Conservation (phyloP, 805 yeast genomes). For the Starmera dryadoides region DNA sequence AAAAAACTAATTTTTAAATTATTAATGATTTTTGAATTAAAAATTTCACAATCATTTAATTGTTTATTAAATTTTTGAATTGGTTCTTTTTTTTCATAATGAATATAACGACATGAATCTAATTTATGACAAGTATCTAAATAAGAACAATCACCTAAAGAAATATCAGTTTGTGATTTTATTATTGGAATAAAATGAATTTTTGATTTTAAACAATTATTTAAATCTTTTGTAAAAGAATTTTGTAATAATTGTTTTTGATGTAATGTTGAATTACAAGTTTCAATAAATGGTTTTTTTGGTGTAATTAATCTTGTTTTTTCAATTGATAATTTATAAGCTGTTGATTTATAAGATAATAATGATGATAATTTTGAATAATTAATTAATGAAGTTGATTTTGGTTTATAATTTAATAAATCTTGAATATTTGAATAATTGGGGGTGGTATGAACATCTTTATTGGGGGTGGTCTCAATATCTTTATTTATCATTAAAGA, state of each 20-base stretch:
- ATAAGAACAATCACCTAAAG: conserved; percentile 87
- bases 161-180: conserved; percentile 56
- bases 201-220: conserved; percentile 25
- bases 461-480: neutral
- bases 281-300: conserved; percentile 37
- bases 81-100: conserved; percentile 49
- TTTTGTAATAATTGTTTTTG: conserved; percentile 1
- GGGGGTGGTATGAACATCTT: neutral
- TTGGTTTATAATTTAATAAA: neutral
- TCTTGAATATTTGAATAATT: conserved; percentile 2
- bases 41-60: conserved; percentile 13
- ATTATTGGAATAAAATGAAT: conserved; percentile 51
- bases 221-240: conserved; percentile 17
- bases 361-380: conserved; percentile 6
- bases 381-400: neutral
- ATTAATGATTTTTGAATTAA: conserved; percentile 13
- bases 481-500: neutral
- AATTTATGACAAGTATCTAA: conserved; percentile 90
- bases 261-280: conserved; percentile 35
- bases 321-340: conserved; percentile 30
- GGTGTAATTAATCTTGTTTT: conserved; percentile 31
- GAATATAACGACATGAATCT: conserved; percentile 72
- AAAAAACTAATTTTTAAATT: conserved; percentile 23
- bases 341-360: conserved; percentile 30
- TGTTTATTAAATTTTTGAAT: conserved; percentile 19